Evolutionary conservation across 1,139 yeast species (phyloP).

Genomic region (Kurtzmaniella quercitrusa): DNA sequence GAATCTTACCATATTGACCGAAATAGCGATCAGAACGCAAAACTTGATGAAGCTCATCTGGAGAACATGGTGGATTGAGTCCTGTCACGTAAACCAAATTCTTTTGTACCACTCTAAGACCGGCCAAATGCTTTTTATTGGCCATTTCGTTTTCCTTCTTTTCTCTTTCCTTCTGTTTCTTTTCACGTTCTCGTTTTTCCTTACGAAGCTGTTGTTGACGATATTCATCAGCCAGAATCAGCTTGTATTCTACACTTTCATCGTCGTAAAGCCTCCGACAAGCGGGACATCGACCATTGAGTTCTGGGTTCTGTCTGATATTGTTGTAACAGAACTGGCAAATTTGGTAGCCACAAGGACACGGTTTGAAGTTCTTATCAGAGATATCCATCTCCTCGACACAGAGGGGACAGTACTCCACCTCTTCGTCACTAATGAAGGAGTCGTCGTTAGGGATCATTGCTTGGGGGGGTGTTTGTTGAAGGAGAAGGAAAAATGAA

Average conservation of each 20-base stretch:
- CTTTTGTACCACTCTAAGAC: slow-evolving; percentile 96
- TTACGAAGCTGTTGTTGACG: slow-evolving; percentile 74
- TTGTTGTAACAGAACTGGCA: slow-evolving; percentile 98
- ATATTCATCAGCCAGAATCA: slow-evolving; percentile 81
- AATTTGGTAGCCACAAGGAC: slow-evolving; percentile 98
- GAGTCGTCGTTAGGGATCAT: slow-evolving; percentile 37
- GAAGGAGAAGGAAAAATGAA: not conserved
- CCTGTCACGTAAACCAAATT: slow-evolving; percentile 97
- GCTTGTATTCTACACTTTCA: slow-evolving; percentile 83
- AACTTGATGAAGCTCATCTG: slow-evolving; percentile 84
- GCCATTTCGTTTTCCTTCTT: slow-evolving; percentile 88
- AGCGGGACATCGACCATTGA: slow-evolving; percentile 96
- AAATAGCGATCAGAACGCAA: slow-evolving; percentile 89
- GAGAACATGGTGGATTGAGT: slow-evolving; percentile 82
- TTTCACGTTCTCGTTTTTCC: slow-evolving; percentile 78
- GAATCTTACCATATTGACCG: slow-evolving; percentile 96
- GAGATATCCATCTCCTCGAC: slow-evolving; percentile 97
- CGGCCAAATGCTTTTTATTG: slow-evolving; percentile 88
- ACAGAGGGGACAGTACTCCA: slow-evolving; percentile 85
- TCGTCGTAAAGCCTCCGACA: slow-evolving; percentile 94
- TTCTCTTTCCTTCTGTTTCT: slow-evolving; percentile 86
- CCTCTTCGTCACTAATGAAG: slow-evolving; percentile 76
- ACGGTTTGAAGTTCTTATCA: slow-evolving; percentile 94
- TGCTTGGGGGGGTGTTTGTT: not conserved
- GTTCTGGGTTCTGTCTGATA: slow-evolving; percentile 90